Conservation (phyloP, 129 eudicot species). For the sunflower (Helianthus annuus) region HanXRQr2.0-SUNRISE NC_035437.2:1694474-1694973, state of each 20-base stretch:
- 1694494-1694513: conserved; percentile 92
- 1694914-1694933: too few relatives aligned
- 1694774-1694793: not conserved
- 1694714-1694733: not conserved
- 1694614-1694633: not conserved
- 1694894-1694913: too few relatives aligned
- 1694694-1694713: not conserved
- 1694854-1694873: too few relatives aligned
- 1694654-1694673: not conserved
- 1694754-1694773: not conserved
- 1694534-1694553: conserved; percentile 99
- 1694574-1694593: conserved; percentile 86
- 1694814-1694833: too few relatives aligned
- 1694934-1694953: too few relatives aligned
- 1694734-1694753: not conserved
- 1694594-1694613: too few relatives aligned
- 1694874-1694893: too few relatives aligned
- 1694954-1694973: too few relatives aligned
- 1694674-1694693: not conserved
- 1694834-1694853: too few relatives aligned
- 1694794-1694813: not conserved
- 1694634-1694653: not conserved
- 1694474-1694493: not conserved
- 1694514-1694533: conserved; percentile 90
- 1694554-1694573: conserved; percentile 75